These are phyloP conservation scores for Cystobasidium ongulense DNA, from an alignment of 768 basidiomycete genomes.

Conservation along the genomic window DNA sequence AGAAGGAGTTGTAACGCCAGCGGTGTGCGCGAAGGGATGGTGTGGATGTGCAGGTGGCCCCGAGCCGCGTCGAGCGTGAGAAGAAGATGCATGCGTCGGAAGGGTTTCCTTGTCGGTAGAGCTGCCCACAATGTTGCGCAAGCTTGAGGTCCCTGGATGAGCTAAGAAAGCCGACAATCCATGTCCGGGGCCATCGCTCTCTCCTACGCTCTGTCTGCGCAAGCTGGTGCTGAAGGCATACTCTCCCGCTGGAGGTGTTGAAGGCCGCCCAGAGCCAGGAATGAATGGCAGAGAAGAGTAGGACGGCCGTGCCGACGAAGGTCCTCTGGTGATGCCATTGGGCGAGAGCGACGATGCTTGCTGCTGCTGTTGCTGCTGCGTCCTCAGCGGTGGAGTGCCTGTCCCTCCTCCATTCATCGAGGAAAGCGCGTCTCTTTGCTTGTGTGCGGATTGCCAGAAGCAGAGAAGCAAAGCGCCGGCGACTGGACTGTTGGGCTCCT, in stretches of 20 bases:
- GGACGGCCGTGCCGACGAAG: not conserved
- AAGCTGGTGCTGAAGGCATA: slow-evolving; percentile 33
- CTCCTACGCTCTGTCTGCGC: slow-evolving; percentile 26
- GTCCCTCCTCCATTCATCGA: not conserved
- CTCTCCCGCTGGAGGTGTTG: not conserved
- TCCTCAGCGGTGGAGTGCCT: not conserved
- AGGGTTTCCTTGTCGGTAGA: not conserved
- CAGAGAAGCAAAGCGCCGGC: not conserved
- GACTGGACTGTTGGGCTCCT: too few species aligned
- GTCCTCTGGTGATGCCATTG: not conserved
- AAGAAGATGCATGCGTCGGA: not conserved
- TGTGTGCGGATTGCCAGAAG: not conserved
- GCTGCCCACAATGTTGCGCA: slow-evolving; percentile 6
- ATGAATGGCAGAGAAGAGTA: slow-evolving; percentile 11
- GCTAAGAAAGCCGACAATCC: not conserved
- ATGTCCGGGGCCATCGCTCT: not conserved
- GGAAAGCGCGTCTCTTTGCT: not conserved
- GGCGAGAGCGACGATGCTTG: not conserved
- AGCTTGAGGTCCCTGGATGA: not conserved
- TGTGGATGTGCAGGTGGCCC: not conserved
- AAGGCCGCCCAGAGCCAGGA: not conserved
- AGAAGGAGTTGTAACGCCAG: slow-evolving; percentile 26
- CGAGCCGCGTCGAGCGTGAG: not conserved
- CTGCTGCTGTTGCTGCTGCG: not conserved
- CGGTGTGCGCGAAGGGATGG: slow-evolving; percentile 25